These are phyloP conservation scores for Adansonia grandidieri DNA, from an alignment of 441 rosid species.

Conservation along the genomic window DNA sequence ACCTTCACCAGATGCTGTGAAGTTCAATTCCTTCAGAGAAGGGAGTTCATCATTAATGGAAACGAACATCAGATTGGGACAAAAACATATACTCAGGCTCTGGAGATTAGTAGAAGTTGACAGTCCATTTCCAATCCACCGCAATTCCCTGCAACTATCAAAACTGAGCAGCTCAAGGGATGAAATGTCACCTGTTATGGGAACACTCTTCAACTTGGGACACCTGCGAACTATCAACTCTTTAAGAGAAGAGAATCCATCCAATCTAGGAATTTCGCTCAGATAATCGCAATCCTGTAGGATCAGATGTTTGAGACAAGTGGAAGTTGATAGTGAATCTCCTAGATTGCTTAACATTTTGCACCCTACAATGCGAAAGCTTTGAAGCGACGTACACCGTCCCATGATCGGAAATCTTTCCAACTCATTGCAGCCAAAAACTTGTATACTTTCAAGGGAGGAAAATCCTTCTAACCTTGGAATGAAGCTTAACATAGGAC, in stretches of 20 bases:
- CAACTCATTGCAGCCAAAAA: neutral
- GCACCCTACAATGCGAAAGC: neutral
- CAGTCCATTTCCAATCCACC: neutral
- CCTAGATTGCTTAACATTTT: neutral
- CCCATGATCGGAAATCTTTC: neutral
- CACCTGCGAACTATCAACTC: neutral
- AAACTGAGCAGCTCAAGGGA: neutral
- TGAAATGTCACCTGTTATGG: neutral
- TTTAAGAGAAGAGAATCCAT: neutral
- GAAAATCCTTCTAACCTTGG: neutral
- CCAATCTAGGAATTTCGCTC: constrained; percentile 2
- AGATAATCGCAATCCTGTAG: constrained; percentile 1
- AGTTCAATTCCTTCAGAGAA: constrained; percentile 23
- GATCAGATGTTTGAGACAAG: neutral
- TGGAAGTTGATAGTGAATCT: neutral
- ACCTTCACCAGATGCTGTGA: neutral
- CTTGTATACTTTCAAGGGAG: neutral
- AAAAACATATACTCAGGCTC: neutral
- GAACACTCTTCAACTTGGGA: neutral
- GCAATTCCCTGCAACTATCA: neutral
- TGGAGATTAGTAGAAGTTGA: neutral
- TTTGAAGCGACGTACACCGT: neutral
- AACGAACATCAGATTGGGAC: neutral
- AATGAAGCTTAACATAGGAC: neutral
- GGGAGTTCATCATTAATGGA: neutral